Percentiles rank a stretch among this genome's conserved stretches.
phyloP scores from a whole-genome alignment of 768 basidiomycete species.

The Clitopilus passeckerianus region DNA sequence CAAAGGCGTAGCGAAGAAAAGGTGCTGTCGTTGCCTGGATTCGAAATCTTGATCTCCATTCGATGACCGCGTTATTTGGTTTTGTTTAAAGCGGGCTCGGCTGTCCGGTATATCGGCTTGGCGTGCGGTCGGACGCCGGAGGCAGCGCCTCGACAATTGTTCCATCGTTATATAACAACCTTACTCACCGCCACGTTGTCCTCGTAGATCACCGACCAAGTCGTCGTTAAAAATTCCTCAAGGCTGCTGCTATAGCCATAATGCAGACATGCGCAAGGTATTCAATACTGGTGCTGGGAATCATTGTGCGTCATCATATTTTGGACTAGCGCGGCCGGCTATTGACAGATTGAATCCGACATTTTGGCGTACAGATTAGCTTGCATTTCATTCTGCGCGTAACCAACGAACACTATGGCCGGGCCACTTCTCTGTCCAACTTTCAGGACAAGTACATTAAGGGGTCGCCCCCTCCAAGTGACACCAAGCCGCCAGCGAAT shows the following conservation, averaged over 20 bases:
- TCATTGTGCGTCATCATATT: slow-evolving; percentile 12
- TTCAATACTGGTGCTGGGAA: slow-evolving; percentile 9
- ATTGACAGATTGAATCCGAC: neutral
- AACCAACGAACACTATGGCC: slow-evolving; percentile 40
- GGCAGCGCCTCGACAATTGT: neutral
- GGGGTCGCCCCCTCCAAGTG: slow-evolving; percentile 18
- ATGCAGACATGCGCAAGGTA: slow-evolving; percentile 17
- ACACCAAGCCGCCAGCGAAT: slow-evolving; percentile 12
- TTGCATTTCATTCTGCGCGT: slow-evolving; percentile 38
- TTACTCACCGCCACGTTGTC: neutral
- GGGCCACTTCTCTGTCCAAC: slow-evolving; percentile 33
- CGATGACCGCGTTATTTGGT: neutral
- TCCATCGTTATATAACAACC: neutral
- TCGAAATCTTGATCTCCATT: neutral
- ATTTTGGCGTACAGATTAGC: slow-evolving; percentile 19
- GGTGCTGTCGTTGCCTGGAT: neutral
- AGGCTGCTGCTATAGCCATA: neutral
- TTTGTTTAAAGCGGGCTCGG: neutral
- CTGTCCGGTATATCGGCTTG: neutral
- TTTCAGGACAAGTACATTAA: slow-evolving; percentile 19
- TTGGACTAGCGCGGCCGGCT: neutral
- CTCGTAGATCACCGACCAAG: neutral
- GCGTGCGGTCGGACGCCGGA: neutral
- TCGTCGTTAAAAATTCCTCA: neutral
- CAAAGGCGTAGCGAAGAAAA: neutral